phyloP scores from a whole-genome alignment of 2,329 filamentous ascomycete genomes.

The Byssoonygena ceratinophila region DNA sequence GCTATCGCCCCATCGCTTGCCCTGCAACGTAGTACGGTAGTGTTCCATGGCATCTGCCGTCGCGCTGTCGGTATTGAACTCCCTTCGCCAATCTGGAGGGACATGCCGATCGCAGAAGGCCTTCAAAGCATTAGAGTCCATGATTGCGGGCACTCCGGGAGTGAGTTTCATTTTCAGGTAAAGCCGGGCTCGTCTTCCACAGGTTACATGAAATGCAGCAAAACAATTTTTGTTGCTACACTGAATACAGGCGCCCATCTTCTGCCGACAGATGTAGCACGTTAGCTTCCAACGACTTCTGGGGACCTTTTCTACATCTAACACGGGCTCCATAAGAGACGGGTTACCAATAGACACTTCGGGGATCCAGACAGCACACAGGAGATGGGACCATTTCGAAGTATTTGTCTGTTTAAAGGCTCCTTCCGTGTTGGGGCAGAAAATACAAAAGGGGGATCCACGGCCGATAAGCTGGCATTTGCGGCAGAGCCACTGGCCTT shows the following conservation, averaged over 20 bases:
- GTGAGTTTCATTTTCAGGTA: constrained; percentile 96
- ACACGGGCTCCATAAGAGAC: constrained; percentile 96
- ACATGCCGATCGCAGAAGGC: constrained; percentile 96
- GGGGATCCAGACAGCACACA: constrained; percentile 97
- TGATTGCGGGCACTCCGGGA: constrained; percentile 64
- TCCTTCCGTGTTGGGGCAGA: constrained; percentile 93
- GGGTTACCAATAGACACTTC: constrained; percentile 92
- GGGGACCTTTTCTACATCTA: constrained; percentile 95
- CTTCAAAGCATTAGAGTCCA: constrained; percentile 75
- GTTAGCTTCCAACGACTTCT: constrained; percentile 85
- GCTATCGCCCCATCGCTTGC: constrained; percentile 83
- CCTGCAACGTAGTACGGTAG: constrained; percentile 81
- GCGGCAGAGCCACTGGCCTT: constrained; percentile 95
- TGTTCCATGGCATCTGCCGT: constrained; percentile 76
- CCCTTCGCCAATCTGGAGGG: constrained; percentile 73
- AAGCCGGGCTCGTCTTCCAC: constrained; percentile 73
- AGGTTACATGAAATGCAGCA: constrained; percentile 93
- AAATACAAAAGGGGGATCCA: constrained; percentile 89
- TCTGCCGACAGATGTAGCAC: constrained; percentile 94
- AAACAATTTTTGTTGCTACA: constrained; percentile 97
- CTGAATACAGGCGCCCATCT: constrained; percentile 97
- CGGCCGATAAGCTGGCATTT: constrained; percentile 94
- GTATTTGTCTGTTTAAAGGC: constrained; percentile 97
- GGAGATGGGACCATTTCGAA: constrained; percentile 89
- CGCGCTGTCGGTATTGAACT: constrained; percentile 71